Conservation (phyloP, 148 eudicot genomes). For the Vaccinium vitisidaea region DNA sequence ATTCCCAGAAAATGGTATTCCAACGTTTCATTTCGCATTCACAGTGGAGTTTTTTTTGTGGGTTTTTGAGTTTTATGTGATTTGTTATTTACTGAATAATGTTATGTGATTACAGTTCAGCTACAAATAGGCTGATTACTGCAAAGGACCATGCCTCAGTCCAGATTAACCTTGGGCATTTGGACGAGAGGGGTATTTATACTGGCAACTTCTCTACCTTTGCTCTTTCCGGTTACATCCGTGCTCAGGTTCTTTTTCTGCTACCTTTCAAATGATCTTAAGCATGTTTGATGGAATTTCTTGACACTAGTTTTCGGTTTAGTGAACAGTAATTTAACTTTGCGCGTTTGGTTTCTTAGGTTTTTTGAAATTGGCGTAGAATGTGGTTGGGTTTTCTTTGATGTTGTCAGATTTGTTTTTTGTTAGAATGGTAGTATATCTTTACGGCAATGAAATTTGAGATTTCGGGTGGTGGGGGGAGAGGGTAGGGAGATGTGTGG, state of each 20-base stretch:
- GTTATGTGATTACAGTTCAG: slow-evolving; percentile 46
- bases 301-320: background rate
- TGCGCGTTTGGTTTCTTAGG: background rate
- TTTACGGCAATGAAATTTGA: background rate
- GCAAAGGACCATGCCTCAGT: slow-evolving; percentile 90
- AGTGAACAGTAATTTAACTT: background rate
- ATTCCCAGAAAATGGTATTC: slow-evolving; percentile 76
- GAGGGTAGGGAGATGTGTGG: background rate
- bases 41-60: background rate
- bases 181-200: slow-evolving; percentile 73
- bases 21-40: background rate
- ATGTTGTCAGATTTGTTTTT: background rate
- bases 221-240: slow-evolving; percentile 79
- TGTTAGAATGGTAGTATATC: background rate
- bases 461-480: background rate
- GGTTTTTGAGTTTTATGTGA: background rate
- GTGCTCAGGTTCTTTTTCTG: slow-evolving; percentile 64
- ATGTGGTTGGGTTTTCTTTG: background rate
- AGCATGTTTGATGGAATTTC: background rate
- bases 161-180: slow-evolving; percentile 73
- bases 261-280: no score
- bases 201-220: slow-evolving; percentile 62
- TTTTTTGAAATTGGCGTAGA: background rate
- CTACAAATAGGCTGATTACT: slow-evolving; percentile 78
- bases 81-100: background rate